These are phyloP conservation scores for Leishmania tropica DNA, from an alignment of 208 protist genomes.

Conservation along the genomic window DNA sequence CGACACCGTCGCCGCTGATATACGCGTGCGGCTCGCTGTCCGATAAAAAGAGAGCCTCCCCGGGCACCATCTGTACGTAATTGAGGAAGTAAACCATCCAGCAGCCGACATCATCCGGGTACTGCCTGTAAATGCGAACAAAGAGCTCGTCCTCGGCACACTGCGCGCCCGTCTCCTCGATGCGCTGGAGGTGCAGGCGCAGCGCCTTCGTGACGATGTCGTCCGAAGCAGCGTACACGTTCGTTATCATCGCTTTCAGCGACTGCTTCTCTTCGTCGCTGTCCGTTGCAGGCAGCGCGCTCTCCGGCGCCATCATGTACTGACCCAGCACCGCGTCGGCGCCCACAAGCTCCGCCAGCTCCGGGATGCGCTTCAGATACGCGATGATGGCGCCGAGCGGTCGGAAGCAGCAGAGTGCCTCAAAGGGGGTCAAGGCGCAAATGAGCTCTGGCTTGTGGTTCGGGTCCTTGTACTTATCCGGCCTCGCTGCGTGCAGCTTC, in stretches of 20 bases:
- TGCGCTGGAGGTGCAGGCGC: constrained; percentile 49
- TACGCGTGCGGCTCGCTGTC: constrained; percentile 99
- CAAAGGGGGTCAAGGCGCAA: constrained; percentile 93
- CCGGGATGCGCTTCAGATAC: constrained; percentile 64
- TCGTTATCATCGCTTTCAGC: constrained; percentile 69
- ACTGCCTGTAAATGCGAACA: constrained; percentile 87
- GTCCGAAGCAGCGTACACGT: constrained; percentile 56
- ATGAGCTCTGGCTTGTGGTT: constrained; percentile 99
- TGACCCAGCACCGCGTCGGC: constrained; percentile 38
- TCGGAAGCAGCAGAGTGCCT: constrained; percentile 97
- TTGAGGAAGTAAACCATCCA: constrained; percentile 99
- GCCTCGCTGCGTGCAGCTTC: constrained; percentile 84
- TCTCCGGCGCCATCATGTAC: constrained; percentile 21
- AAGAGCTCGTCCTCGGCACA: constrained; percentile 82
- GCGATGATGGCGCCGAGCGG: constrained; percentile 76
- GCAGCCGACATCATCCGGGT: constrained; percentile 97
- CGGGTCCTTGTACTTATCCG: constrained; percentile 96
- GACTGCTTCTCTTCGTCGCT: constrained; percentile 49
- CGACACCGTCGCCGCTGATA: constrained; percentile 95
- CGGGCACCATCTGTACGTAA: constrained; percentile 91
- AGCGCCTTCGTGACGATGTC: constrained; percentile 47
- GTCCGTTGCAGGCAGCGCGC: constrained; percentile 28
- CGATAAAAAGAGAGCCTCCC: constrained; percentile 96
- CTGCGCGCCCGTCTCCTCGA: constrained; percentile 35
- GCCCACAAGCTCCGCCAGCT: constrained; percentile 49